Percentiles rank a stretch among this genome's conserved stretches.
Conservation (phyloP, 2,329 filamentous ascomycete species). For the Sphaerostilbella broomeana region DNA sequence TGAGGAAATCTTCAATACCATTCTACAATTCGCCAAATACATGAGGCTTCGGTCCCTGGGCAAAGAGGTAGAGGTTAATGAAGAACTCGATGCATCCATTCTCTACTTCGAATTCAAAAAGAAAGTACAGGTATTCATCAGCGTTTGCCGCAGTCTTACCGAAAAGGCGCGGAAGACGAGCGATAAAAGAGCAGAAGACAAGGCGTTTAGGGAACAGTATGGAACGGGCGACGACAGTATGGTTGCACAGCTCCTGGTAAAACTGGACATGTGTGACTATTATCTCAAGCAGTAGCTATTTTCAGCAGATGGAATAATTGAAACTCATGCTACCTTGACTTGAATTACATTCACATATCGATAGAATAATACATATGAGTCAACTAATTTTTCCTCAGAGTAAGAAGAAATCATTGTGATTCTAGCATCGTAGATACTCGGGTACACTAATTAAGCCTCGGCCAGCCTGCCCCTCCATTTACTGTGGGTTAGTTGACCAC, state of each 20-base stretch:
- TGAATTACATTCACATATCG: no score
- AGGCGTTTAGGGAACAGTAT: constrained; percentile 28
- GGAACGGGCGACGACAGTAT: constrained; percentile 46
- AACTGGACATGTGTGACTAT: constrained; percentile 65
- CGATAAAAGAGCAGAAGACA: constrained; percentile 26
- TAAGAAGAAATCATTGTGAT: no score
- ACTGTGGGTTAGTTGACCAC: not conserved
- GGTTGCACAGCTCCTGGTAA: constrained; percentile 60
- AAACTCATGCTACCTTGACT: no score
- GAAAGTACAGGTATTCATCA: constrained; percentile 68
- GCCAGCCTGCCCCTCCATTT: constrained; percentile 8
- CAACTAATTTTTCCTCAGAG: no score
- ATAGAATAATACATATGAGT: no score
- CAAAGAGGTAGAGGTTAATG: constrained; percentile 15
- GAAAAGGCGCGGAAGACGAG: constrained; percentile 50
- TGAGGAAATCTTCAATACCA: constrained; percentile 65
- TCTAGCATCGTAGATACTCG: no score
- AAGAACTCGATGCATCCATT: constrained; percentile 24
- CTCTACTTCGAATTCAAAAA: constrained; percentile 63
- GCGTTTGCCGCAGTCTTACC: constrained; percentile 59
- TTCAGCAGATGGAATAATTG: not conserved
- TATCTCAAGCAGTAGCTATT: constrained; percentile 37
- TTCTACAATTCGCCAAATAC: constrained; percentile 64
- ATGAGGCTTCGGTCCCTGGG: constrained; percentile 34
- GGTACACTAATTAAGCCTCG: no score